Conservation (phyloP, 768 basidiomycete genomes). For the Tulasnella sp. region DNA sequence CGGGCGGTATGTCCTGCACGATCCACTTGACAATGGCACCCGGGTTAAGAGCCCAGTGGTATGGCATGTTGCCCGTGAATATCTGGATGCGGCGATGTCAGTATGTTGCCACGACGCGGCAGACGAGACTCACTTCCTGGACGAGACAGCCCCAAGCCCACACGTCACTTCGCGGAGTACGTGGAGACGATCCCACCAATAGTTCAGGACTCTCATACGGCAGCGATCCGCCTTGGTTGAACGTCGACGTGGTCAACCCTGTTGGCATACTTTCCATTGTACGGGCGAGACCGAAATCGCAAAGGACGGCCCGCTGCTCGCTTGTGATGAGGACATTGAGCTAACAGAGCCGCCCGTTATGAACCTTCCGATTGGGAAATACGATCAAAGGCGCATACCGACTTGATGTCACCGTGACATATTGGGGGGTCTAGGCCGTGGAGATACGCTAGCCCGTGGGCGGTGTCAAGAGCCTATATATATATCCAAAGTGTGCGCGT, state of each 20-base stretch:
- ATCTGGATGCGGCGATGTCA: too few relatives aligned
- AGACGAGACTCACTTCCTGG: too few relatives aligned
- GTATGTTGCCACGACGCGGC: too few relatives aligned
- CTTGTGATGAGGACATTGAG: constrained; percentile 1
- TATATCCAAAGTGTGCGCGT: not conserved
- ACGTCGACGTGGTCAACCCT: not conserved
- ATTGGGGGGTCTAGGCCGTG: constrained; percentile 16
- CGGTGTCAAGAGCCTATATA: constrained; percentile 11
- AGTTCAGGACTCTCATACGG: constrained; percentile 1
- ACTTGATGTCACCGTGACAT: constrained; percentile 19
- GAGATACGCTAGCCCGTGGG: constrained; percentile 16
- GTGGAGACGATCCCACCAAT: not conserved
- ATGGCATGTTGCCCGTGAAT: too few relatives aligned
- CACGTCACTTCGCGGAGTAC: not conserved
- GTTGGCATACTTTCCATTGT: not conserved
- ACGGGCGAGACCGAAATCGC: constrained; percentile 13
- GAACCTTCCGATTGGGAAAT: not conserved
- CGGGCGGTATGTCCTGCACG: too few relatives aligned
- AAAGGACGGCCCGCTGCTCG: constrained; percentile 2
- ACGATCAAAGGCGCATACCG: not conserved
- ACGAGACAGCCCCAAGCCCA: constrained; percentile 12
- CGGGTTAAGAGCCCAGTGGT: too few relatives aligned
- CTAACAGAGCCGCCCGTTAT: not conserved
- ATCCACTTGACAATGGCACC: too few relatives aligned
- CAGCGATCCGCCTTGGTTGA: not conserved